phyloP scores from a whole-genome alignment of 257 asterid species.

The Scutellaria galericulata region DNA sequence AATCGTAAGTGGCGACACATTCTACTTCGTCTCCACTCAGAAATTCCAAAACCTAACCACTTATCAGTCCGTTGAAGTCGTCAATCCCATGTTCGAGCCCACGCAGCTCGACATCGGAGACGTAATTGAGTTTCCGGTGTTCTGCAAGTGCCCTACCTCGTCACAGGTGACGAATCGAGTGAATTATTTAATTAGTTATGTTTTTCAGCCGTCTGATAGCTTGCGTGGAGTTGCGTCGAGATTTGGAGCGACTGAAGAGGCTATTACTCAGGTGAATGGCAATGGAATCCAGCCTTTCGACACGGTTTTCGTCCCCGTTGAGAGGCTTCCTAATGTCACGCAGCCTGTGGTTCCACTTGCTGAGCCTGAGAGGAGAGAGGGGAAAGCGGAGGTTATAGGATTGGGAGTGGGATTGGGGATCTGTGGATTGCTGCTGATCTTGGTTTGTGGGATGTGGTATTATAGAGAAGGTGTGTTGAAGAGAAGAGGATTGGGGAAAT shows the following conservation, averaged over 20 bases:
- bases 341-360: conserved; percentile 49
- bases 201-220: conserved; percentile 66
- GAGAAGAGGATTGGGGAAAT: conserved; percentile 32
- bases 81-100: conserved; percentile 63
- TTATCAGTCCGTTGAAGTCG: conserved; percentile 69
- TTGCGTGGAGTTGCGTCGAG: conserved; percentile 53
- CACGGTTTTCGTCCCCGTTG: conserved; percentile 74
- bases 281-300: conserved; percentile 41
- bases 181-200: conserved; percentile 66
- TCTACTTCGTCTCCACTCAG: conserved; percentile 45
- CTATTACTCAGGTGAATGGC: conserved; percentile 61
- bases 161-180: conserved; percentile 44
- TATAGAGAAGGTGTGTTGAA: conserved; percentile 47
- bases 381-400: conserved; percentile 60
- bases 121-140: conserved; percentile 60
- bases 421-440: conserved; percentile 47
- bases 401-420: conserved; percentile 70
- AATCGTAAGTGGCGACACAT: conserved; percentile 56
- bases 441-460: conserved; percentile 52
- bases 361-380: conserved; percentile 41
- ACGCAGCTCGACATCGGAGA: conserved; percentile 45
- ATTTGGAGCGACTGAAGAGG: conserved; percentile 51
- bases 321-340: conserved; percentile 61
- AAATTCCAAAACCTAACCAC: conserved; percentile 67
- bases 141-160: conserved; percentile 74